Base-by-base conservation (phyloP, 306 rosid species). In the Prinsepia uniflora region DNA sequence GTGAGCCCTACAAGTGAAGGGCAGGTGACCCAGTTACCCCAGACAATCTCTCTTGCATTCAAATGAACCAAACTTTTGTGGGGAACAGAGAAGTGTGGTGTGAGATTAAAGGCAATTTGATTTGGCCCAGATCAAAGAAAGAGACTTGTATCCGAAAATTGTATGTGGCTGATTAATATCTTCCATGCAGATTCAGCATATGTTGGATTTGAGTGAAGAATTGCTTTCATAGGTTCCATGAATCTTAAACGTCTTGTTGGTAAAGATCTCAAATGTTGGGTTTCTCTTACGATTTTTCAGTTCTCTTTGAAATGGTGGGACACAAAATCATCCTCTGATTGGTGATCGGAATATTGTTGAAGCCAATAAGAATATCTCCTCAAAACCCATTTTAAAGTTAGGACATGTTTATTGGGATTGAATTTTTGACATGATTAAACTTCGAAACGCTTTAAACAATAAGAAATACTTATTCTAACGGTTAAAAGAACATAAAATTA, bases 191-290 rank as follows among this genome's bases (percentile, higher is more conserved):
- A 68, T 68, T 68, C 52, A 20, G 52, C 36, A 11, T 56, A 17
- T 56, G 62, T 56, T 5, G 62, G 36, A 56, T 56, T 20, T n/a
- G n/a, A n/a, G n/a, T n/a, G n/a, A n/a, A n/a, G n/a, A n/a, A n/a
- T n/a, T n/a, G n/a, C n/a, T n/a, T n/a, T n/a, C n/a, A n/a, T n/a
- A n/a, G n/a, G n/a, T n/a, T n/a, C 22, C 64, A 19, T 55, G 10
- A 18, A 70, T 15, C 34, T 57, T 55, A 13, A 70, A 43, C 15
- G 30, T 57, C 39, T 42, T 70, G 74, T 20, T 69, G 63, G n/a
- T 45, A 68, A 68, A 68, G 62, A 52, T 68, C 61, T 68, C 36
- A 42, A 54, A 41, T 69, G 63, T 20, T 69, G 73, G 63, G 52
- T 6, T n/a, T 24, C 13, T 14, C 57, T 14, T 42, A 6, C 4